phyloP scores from a whole-genome alignment of 108 stramenopile genomes.

The Skeletonema tropicum region DNA sequence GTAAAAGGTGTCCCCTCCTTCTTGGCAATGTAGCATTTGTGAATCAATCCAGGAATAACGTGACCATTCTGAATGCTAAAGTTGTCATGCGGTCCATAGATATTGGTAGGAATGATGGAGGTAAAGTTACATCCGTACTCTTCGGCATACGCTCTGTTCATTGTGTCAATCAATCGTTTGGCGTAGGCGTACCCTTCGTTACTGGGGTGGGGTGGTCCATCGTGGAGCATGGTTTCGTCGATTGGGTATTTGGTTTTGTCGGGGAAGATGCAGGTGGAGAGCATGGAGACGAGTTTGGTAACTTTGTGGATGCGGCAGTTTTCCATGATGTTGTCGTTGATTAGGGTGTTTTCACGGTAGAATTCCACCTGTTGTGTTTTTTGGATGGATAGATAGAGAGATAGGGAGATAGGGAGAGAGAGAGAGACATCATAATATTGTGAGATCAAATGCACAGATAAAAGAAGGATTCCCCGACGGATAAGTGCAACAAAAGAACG shows the following conservation, averaged over 20 bases:
- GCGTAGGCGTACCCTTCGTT: conserved; percentile 99
- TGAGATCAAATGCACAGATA: too few relatives aligned
- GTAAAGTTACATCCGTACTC: conserved; percentile 98
- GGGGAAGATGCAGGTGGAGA: conserved; percentile 99
- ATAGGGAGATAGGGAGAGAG: too few relatives aligned
- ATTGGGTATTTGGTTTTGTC: conserved; percentile 99
- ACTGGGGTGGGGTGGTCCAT: conserved; percentile 94
- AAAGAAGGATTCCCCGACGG: too few relatives aligned
- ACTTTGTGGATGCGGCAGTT: conserved; percentile 94
- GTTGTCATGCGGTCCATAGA: conserved; percentile 97
- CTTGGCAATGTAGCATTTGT: conserved; percentile 98
- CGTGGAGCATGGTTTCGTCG: conserved; percentile 99
- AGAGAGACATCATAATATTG: too few relatives aligned
- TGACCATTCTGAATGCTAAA: conserved; percentile 96
- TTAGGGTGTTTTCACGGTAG: conserved; percentile 97
- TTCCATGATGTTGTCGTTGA: conserved; percentile 97
- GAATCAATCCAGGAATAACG: conserved; percentile 98
- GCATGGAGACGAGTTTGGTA: conserved; percentile 95
- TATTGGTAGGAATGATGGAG: conserved; percentile 97
- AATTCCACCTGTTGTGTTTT: conserved; percentile 86
- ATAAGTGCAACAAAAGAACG: too few relatives aligned
- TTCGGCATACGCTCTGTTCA: conserved; percentile 97
- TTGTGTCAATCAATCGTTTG: conserved; percentile 98
- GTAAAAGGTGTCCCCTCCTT: conserved; percentile 85
- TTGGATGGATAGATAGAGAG: neutral